Base-by-base conservation (phyloP, 2,329 filamentous ascomycete species). In the Dryadomyces quercivorus region DNA sequence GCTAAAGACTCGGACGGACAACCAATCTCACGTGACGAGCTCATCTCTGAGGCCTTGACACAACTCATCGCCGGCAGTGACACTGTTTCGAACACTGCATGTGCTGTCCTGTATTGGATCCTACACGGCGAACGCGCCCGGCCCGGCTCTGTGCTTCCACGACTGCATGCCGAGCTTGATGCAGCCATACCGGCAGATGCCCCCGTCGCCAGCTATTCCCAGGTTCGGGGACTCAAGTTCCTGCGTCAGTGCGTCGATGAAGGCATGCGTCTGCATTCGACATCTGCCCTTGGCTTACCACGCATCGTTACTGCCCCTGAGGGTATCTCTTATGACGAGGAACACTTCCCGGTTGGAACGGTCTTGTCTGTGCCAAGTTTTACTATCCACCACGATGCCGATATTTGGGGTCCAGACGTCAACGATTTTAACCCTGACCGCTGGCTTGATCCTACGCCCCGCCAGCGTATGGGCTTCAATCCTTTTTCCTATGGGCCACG, bases 401-500 rank as follows among this genome's bases (percentile, higher is more conserved):
- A 43, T 7, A 58, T 66, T 48, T 65, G 63, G 63, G 63, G 62
- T 10, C 55, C 61, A 9, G 61, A 65, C 44, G 63, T 59, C 8
- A 59, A 63, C 2, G 53, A 61, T 21, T 58, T 65, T 40, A 55
- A 59, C 42, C 63, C 62, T n/a, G 55, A 56, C 5, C 59, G 63
- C 18, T 65, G 49, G 55, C 61, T 65, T 42, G 31, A 12, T 18
- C 31, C 21, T 5, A 51, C 59, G 3, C 62, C 55, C 22, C 52
- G 52, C 38, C 57, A 58, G 53, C 46, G 51, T n/a, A 52, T 55
- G 48, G 47, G 55, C 12, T 57, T 58, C 55, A 58, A 58, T 34
- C 57, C 55, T 16, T 58, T 58, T 13, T 57, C 55, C 9, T 58
- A 46, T 22, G 57, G 57, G 2, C 57, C 57, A 8, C 55, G 57